Conservation (phyloP, 148 eudicot genomes). For the Tetragonia tetragonoides region DNA sequence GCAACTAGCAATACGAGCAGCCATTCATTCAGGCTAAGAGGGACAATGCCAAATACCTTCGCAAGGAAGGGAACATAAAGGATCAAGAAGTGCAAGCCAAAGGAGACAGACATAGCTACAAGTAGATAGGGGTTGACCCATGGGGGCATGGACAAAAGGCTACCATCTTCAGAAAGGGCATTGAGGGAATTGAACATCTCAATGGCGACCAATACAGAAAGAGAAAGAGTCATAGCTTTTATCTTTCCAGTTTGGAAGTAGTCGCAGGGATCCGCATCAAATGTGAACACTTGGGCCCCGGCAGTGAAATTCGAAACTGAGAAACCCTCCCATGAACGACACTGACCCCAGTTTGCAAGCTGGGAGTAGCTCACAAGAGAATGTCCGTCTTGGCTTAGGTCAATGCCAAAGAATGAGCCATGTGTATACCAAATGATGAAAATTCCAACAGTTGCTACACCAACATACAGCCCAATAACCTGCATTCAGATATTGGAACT, state of each 20-base stretch:
- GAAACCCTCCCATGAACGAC: constrained; percentile 58
- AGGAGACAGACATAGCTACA: constrained; percentile 67
- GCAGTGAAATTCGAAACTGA: constrained; percentile 57
- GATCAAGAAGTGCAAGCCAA: constrained; percentile 71
- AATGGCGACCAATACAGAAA: constrained; percentile 75
- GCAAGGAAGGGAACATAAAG: constrained; percentile 73
- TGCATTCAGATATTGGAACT: constrained; percentile 25
- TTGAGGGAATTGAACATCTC: constrained; percentile 83
- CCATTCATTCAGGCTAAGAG: constrained; percentile 70
- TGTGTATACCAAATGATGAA: constrained; percentile 74
- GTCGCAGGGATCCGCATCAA: constrained; percentile 60
- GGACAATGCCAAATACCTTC: constrained; percentile 69
- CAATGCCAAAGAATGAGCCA: constrained; percentile 62
- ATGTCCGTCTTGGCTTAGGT: constrained; percentile 69
- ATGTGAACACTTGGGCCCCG: constrained; percentile 51
- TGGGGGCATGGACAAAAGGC: constrained; percentile 71
- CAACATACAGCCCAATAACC: constrained; percentile 75
- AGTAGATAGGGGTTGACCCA: constrained; percentile 80
- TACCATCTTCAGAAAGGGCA: constrained; percentile 71
- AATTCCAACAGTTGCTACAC: constrained; percentile 65
- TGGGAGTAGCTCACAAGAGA: constrained; percentile 62
- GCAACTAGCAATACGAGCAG: constrained; percentile 56
- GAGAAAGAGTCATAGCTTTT: constrained; percentile 74
- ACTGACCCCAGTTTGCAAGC: constrained; percentile 70
- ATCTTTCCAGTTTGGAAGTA: constrained; percentile 64